phyloP scores from a whole-genome alignment of 2,329 filamentous ascomycete species.

The Fusarium xyrophilum region DNA sequence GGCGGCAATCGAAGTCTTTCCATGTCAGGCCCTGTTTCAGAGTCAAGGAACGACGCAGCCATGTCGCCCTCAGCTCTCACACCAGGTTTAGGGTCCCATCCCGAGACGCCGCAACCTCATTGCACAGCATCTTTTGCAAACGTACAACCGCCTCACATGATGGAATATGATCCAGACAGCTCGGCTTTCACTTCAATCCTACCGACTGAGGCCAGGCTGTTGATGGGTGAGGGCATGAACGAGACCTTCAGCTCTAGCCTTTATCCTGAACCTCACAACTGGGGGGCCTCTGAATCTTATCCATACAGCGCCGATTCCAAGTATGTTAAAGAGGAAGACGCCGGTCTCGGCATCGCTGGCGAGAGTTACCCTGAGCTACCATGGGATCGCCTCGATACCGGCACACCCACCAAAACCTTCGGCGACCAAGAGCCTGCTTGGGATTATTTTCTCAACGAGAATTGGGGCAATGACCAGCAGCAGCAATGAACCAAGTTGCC shows the following conservation, averaged over 20 bases:
- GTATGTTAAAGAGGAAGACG: conserved; percentile 20
- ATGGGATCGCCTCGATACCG: conserved; percentile 9
- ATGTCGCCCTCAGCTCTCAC: conserved; percentile 42
- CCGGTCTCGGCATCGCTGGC: background rate
- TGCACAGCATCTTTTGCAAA: conserved; percentile 29
- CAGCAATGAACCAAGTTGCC: conserved; percentile 8
- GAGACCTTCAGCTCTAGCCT: conserved; percentile 10
- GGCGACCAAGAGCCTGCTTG: conserved; percentile 43
- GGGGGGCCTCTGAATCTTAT: conserved; percentile 7
- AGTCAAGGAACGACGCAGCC: conserved; percentile 13
- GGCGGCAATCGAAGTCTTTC: conserved; percentile 29
- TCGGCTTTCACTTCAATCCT: conserved; percentile 54
- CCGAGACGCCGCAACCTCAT: conserved; percentile 32
- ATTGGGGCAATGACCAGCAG: conserved; percentile 33
- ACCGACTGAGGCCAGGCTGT: conserved; percentile 52
- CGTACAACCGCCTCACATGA: conserved; percentile 30
- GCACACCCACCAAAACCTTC: conserved; percentile 11
- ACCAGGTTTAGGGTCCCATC: conserved; percentile 39
- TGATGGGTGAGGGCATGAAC: conserved; percentile 37
- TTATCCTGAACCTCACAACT: conserved; percentile 18
- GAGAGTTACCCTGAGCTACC: conserved; percentile 24
- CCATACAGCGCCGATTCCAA: conserved; percentile 14
- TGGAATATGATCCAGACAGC: conserved; percentile 29
- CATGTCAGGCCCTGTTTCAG: conserved; percentile 28
- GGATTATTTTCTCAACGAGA: conserved; percentile 45